phyloP scores from a whole-genome alignment of 202 grass and related monocot genomes.

The Panicum virgatum region DNA sequence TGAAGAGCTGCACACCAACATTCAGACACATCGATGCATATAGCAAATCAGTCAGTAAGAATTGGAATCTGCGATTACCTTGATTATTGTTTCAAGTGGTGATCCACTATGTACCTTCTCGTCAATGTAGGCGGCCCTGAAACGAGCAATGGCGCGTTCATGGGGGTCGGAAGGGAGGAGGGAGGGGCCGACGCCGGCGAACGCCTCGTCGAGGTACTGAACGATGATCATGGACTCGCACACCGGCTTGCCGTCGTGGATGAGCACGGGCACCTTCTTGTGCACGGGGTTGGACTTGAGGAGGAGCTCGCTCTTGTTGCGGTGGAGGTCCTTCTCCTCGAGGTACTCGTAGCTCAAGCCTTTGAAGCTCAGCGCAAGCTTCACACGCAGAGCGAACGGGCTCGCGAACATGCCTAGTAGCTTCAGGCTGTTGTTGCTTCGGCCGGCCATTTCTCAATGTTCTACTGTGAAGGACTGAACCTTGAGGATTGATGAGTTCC shows the following conservation, averaged over 20 bases:
- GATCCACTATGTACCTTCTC: conserved; percentile 26
- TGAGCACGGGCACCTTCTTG: conserved; percentile 44
- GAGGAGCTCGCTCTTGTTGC: conserved; percentile 47
- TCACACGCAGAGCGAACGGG: conserved; percentile 21
- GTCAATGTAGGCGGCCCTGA: conserved; percentile 51
- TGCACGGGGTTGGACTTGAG: conserved; percentile 47
- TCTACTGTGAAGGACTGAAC: not conserved
- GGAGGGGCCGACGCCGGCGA: not conserved
- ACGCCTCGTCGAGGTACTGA: conserved; percentile 40
- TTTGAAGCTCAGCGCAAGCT: conserved; percentile 43
- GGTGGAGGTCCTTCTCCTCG: conserved; percentile 33
- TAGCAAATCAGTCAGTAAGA: not conserved
- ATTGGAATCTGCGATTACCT: not conserved
- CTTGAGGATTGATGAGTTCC: not conserved
- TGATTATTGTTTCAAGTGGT: no score
- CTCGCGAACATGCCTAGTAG: conserved; percentile 37
- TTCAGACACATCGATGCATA: not conserved
- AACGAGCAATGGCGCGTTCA: no score
- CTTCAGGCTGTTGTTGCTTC: conserved; percentile 37
- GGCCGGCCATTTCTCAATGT: conserved; percentile 22
- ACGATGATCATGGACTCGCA: conserved; percentile 50
- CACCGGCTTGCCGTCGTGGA: conserved; percentile 31
- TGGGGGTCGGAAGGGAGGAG: conserved; percentile 38
- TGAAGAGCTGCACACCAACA: not conserved
- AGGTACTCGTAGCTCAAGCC: conserved; percentile 45